Percentiles rank a stretch among this genome's conserved stretches.
Evolutionary conservation across 495 filamentous ascomycete genomes (phyloP).

Genomic region (Tuber umbilicatum): DNA sequence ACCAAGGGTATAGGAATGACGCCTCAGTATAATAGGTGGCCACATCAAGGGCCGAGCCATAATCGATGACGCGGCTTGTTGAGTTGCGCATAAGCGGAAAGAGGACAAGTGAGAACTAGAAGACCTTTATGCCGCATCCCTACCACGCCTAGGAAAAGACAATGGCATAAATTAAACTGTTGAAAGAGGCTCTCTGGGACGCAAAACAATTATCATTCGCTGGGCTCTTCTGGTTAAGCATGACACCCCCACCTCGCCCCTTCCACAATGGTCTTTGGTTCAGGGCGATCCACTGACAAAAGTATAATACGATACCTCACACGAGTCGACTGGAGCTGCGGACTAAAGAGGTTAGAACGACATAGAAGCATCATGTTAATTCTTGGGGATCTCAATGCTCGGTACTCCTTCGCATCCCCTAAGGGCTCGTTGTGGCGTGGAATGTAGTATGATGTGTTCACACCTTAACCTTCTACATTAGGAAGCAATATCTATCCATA

Average conservation of each 20-base stretch:
- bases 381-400: neutral
- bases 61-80: constrained; percentile 13
- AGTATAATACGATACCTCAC: neutral
- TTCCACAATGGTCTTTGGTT: neutral
- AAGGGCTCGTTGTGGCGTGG: neutral
- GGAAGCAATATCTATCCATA: neutral
- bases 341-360: neutral
- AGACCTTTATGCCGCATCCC: neutral
- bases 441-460: neutral
- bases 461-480: neutral
- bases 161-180: neutral
- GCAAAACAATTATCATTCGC: neutral
- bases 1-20: neutral
- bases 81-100: neutral
- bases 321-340: neutral
- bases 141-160: neutral
- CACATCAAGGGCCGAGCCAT: constrained; percentile 20
- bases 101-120: neutral
- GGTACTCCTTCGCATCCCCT: neutral
- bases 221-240: neutral
- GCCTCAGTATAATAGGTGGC: neutral
- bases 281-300: neutral
- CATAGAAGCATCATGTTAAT: neutral
- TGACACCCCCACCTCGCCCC: no score
- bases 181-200: neutral